Percentiles rank a stretch among this genome's conserved stretches.
phyloP scores from a whole-genome alignment of 768 basidiomycete species.

The Naganishia onofrii region DNA sequence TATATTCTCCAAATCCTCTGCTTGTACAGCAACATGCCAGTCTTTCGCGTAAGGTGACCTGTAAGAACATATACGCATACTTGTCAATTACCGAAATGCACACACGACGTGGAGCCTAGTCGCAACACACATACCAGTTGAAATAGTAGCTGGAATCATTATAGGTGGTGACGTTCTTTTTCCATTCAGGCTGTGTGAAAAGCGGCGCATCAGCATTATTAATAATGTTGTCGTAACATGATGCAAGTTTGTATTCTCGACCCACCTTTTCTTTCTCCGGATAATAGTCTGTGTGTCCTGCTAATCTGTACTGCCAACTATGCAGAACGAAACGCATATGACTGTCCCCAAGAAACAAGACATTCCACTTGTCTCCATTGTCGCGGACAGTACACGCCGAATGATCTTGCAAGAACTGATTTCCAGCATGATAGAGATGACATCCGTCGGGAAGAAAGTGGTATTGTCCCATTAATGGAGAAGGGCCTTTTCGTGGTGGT shows the following conservation, averaged over 20 bases:
- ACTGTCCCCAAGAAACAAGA: conserved; percentile 28
- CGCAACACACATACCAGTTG: background rate
- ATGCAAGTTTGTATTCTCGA: too few relatives aligned
- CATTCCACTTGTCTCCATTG: conserved; percentile 15
- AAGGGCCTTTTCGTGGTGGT: conserved; percentile 13
- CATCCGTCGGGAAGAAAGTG: conserved; percentile 24
- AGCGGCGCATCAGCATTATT: background rate
- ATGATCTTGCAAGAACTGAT: conserved; percentile 21
- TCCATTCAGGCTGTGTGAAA: background rate
- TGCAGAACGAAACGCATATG: conserved; percentile 26
- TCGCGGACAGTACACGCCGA: conserved; percentile 4
- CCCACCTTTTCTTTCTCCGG: conserved; percentile 17
- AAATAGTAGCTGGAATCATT: conserved; percentile 19
- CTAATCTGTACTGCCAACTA: conserved; percentile 26
- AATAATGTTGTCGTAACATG: too few relatives aligned
- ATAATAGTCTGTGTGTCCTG: conserved; percentile 20
- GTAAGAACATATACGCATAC: too few relatives aligned
- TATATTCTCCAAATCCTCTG: conserved; percentile 4
- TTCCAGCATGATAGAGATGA: conserved; percentile 20
- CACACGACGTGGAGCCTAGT: too few relatives aligned
- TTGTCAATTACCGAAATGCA: too few relatives aligned
- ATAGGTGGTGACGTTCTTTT: conserved; percentile 1
- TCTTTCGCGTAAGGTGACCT: conserved; percentile 14
- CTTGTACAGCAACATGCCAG: conserved; percentile 1
- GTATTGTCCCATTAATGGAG: conserved; percentile 25